These are phyloP conservation scores for Klebsormidium nitens DNA, from an alignment of 139 green algal species.

Conservation along the genomic window DNA sequence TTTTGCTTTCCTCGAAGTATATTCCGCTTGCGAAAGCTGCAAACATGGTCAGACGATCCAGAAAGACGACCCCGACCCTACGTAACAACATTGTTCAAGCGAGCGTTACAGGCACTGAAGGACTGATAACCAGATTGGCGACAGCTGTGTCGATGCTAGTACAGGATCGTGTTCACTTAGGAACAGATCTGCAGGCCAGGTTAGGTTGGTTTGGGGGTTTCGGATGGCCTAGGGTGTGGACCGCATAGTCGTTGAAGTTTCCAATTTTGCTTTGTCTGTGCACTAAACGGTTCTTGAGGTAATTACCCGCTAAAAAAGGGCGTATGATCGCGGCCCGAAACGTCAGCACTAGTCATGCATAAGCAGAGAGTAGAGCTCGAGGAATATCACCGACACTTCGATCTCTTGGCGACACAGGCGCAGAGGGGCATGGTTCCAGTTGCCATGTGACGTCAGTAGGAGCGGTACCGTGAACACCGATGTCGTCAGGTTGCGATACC, in stretches of 20 bases:
- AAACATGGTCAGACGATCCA: neutral
- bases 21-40: neutral
- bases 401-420: no score
- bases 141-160: no score
- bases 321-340: no score
- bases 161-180: neutral
- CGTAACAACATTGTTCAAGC: neutral
- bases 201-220: neutral
- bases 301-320: no score
- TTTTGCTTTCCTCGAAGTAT: neutral
- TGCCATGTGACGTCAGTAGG: no score
- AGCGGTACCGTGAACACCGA: no score
- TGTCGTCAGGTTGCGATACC: no score
- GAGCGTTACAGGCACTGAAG: neutral
- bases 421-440: no score
- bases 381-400: no score
- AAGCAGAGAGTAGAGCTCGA: no score
- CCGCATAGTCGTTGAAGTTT: neutral
- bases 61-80: neutral
- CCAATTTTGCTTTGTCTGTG: constrained; percentile 2
- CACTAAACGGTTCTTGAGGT: no score
- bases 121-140: neutral
- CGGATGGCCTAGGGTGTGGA: neutral
- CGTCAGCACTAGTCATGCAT: no score
- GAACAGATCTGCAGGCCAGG: neutral